Evolutionary conservation across 2,329 filamentous ascomycete species (phyloP), one percentile per base, ranked within the genome.

Genomic region (Colletotrichum chlorophyti): DNA sequence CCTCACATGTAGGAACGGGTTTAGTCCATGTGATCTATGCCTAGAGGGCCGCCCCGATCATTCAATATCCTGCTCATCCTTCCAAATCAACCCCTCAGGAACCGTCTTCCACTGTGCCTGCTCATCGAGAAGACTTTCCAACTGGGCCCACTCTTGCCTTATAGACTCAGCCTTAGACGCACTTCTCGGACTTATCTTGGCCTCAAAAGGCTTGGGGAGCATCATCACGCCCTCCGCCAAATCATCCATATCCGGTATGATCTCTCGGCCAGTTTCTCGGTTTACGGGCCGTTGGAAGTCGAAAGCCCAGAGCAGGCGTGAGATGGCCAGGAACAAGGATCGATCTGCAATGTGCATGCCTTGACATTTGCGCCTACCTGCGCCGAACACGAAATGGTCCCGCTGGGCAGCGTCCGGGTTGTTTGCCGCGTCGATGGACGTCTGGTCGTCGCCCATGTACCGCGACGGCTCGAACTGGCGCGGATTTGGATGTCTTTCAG

Each of bases 261-360:
- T 59, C 3, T 73, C 62, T 5, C 12, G 9, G 1, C 55, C 60
- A n/a, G n/a, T n/a, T 1, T 19, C 7, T 2, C 41, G 5, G 17
- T 53, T 51, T 8, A 48, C n/a, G 2, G 31, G 48, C 7, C 70
- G 68, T 0, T 58, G 60, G 6, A 80, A 66, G 0, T 79, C 65
- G 50, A 85, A 85, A 0, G 75, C 83, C 84, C 83, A 87, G 0
- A 87, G 65, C 0, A 82, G 69, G 3, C 78, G 74, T 0, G 80
- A 73, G 17, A 83, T 76, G 38, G 73, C 76, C 2, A 82, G 66
- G 7, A 74, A 72, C 0, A 85, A 71, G 0, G 77, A 83, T 0
- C 80, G 76, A 37, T 81, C 77, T 0, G 80, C 81, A 1, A 86
- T 73, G 51, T 86, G 81, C 63, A 82, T 71, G 0, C 65, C 65